These are phyloP conservation scores for Pseudotsuga menziesii DNA, from an alignment of 75 land plant genomes.

Conservation along the genomic window DNA sequence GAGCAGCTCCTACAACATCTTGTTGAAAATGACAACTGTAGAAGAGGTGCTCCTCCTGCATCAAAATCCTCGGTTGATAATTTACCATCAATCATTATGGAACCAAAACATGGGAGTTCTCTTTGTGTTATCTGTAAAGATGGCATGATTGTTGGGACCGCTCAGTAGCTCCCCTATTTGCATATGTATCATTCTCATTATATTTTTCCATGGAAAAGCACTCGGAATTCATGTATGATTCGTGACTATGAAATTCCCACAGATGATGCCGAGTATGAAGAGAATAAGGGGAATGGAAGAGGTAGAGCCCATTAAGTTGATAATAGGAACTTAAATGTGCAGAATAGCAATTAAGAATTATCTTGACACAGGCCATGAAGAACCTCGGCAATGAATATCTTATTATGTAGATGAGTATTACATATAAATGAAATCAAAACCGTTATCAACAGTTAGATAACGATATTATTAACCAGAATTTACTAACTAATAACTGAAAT, in stretches of 20 bases:
- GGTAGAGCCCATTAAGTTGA: background rate
- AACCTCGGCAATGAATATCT: no score
- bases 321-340: background rate
- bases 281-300: conserved; percentile 17
- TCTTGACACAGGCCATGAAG: no score
- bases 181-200: conserved; percentile 67
- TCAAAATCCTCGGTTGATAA: conserved; percentile 38
- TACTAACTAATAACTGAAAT: no score
- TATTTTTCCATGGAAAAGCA: conserved; percentile 66
- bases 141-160: conserved; percentile 24
- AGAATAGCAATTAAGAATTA: background rate
- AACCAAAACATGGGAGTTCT: conserved; percentile 15
- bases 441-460: no score
- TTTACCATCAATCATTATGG: conserved; percentile 33
- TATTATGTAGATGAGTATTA: no score
- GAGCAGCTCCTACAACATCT: conserved; percentile 51
- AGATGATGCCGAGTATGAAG: conserved; percentile 68
- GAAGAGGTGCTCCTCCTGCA: conserved; percentile 74
- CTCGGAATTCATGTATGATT: conserved; percentile 69
- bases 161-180: conserved; percentile 54
- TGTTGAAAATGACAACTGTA: conserved; percentile 42
- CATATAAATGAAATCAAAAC: no score
- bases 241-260: conserved; percentile 76
- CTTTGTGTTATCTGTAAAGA: conserved; percentile 70
- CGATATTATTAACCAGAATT: no score